Base-by-base conservation (phyloP, 306 rosid species). In the Echinosophora koreensis region DNA sequence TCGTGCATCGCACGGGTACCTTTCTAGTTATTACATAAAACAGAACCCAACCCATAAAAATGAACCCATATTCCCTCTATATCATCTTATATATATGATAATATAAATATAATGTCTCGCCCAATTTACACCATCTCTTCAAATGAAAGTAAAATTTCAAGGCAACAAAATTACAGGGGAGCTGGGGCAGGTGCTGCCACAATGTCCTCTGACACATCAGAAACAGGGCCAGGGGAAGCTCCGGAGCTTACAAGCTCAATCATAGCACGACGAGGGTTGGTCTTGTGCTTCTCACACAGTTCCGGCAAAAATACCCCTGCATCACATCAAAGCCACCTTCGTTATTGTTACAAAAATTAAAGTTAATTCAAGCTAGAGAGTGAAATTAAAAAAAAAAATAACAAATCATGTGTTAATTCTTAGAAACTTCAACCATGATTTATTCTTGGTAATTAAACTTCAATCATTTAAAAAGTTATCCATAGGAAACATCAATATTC, bases 241-340 rank as follows among this genome's bases (percentile, higher is more conserved):
- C 97, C 93, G 0, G 95, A 89, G 77, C 93, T 89, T 88, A 85
- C 46, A 32, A 91, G 86, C 86, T 81, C 86, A 0, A 78, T 27
- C 97, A 91, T 91, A 47, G 88, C 81, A 8, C 97, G 94, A 49
- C 22, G 92, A 46, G 98, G 97, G 80, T 80, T 91, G 27, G 49
- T 77, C 34, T 85, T 85, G 67, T 84, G 88, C 51, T 51, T 84
- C 81, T 83, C 84, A 41, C 97, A 93, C 0, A 91, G 87, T 32
- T 91, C 90, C 0, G 97, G 90, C 74, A 93, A 87, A 61, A 86
- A 83, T 9, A 90, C 97, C 16, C 96, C 93, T 89, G 89, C 82
- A 84, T 58, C 14, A 15, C 6, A 83, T 74, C n/a, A 30, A 34
- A 62, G 11, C 16, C 27, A 54, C 0, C 27, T 73, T 66, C 10